Conservation (phyloP, 495 filamentous ascomycete species). For the Aspergillus funiculosus region DNA sequence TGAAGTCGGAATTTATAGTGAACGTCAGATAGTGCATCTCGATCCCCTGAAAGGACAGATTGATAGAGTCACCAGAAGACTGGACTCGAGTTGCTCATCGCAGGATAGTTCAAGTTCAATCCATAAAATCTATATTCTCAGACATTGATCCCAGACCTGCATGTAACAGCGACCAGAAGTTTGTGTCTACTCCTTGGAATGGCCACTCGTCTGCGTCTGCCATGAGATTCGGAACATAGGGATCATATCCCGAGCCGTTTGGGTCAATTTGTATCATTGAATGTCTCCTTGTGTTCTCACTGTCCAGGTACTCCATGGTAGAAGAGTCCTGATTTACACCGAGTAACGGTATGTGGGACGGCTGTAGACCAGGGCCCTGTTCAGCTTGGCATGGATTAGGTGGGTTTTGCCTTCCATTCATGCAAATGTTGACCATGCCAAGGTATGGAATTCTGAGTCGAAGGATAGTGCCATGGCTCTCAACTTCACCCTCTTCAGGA, state of each 20-base stretch:
- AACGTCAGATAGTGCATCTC: too few relatives aligned
- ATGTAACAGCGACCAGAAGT: constrained; percentile 1
- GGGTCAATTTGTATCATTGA: not conserved
- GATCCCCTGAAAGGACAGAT: too few relatives aligned
- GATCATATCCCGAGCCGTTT: not conserved
- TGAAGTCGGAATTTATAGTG: too few relatives aligned
- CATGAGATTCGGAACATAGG: not conserved
- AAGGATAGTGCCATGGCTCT: not conserved
- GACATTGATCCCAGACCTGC: not conserved
- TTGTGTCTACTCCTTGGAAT: constrained; percentile 1
- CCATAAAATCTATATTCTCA: too few relatives aligned
- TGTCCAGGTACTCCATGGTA: too few relatives aligned
- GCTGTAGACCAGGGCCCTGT: not conserved
- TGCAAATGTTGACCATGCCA: not conserved
- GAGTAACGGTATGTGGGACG: not conserved
- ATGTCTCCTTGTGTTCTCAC: not conserved
- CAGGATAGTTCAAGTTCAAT: too few relatives aligned
- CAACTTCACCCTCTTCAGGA: not conserved
- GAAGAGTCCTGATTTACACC: not conserved
- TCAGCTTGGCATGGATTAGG: not conserved
- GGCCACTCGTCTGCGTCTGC: not conserved
- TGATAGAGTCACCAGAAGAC: too few relatives aligned
- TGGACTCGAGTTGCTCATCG: too few relatives aligned
- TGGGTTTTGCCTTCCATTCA: not conserved
- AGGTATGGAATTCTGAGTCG: not conserved